phyloP scores from a whole-genome alignment of 768 basidiomycete genomes.

The Suillus variegatus region DNA sequence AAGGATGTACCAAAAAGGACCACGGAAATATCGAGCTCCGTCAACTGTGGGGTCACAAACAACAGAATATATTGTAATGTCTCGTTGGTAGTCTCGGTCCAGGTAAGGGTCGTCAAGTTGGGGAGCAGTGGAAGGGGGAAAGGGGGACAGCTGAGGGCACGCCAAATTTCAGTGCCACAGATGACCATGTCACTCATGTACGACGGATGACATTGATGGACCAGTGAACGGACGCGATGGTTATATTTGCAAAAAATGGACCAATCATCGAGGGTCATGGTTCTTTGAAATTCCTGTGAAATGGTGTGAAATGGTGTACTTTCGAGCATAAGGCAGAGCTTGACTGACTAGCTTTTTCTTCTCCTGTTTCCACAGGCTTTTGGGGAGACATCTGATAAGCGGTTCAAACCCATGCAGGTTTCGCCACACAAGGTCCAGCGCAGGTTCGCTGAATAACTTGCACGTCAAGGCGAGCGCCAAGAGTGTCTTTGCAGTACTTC shows the following conservation, averaged over 20 bases:
- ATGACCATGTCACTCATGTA: not conserved
- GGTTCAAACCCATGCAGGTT: not conserved
- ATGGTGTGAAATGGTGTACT: not conserved
- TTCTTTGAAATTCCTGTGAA: not conserved
- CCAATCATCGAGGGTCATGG: not conserved
- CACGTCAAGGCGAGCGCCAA: slow-evolving; percentile 1
- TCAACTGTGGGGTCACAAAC: not conserved
- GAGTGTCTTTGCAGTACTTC: not conserved
- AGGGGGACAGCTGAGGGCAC: not conserved
- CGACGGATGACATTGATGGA: not conserved
- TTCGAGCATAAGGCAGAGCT: not conserved
- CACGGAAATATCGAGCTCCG: not conserved
- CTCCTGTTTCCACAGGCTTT: not conserved
- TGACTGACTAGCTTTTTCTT: not conserved
- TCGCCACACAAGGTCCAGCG: slow-evolving; percentile 3
- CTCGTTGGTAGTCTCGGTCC: not conserved
- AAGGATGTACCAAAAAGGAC: not conserved
- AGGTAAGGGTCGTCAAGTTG: not conserved
- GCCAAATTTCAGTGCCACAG: not conserved
- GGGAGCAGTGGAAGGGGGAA: not conserved
- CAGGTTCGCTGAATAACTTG: not conserved
- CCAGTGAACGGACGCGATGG: slow-evolving; percentile 11
- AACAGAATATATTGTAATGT: too few relatives aligned
- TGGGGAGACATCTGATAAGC: not conserved
- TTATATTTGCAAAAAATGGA: not conserved